A percentile compares a stretch with the other conserved stretches of the same genome.
Conservation (phyloP, 2,329 filamentous ascomycete species). For the Chaetomiaceae sp. region DNA sequence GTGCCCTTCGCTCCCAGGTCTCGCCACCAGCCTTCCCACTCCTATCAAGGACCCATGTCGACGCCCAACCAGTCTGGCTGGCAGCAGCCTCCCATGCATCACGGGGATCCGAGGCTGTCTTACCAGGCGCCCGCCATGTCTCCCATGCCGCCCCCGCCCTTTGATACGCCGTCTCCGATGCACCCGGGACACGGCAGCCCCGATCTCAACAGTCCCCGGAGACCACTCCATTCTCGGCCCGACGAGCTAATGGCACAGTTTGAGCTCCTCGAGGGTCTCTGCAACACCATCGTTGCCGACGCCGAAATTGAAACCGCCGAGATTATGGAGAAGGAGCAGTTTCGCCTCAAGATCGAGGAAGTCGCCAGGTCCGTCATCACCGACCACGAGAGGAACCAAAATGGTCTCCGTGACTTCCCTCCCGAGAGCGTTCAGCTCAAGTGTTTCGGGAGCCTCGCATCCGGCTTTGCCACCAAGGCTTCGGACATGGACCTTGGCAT, state of each 20-base stretch:
- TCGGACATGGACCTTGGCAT: slow-evolving; percentile 89
- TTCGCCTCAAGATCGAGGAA: slow-evolving; percentile 59
- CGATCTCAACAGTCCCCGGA: slow-evolving; percentile 31
- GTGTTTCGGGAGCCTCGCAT: slow-evolving; percentile 77
- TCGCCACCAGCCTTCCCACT: slow-evolving; percentile 32
- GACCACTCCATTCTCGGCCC: slow-evolving; percentile 29
- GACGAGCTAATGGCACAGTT: slow-evolving; percentile 48
- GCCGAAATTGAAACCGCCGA: slow-evolving; percentile 61
- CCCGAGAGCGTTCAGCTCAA: slow-evolving; percentile 59
- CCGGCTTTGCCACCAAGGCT: slow-evolving; percentile 80
- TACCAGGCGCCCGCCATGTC: slow-evolving; percentile 6
- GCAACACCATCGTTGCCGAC: slow-evolving; percentile 45
- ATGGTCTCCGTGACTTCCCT: slow-evolving; percentile 42
- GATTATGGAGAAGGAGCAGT: slow-evolving; percentile 64
- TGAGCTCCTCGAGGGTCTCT: slow-evolving; percentile 45
- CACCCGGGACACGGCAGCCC: slow-evolving; percentile 11
- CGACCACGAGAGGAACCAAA: slow-evolving; percentile 43
- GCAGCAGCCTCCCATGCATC: slow-evolving; percentile 23
- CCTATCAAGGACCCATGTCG: slow-evolving; percentile 29
- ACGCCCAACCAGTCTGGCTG: slow-evolving; percentile 27
- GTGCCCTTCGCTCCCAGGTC: slow-evolving; percentile 23
- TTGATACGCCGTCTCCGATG: slow-evolving; percentile 19
- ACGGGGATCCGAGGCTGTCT: slow-evolving; percentile 16
- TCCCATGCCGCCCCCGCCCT: slow-evolving; percentile 4
- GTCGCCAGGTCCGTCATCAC: slow-evolving; percentile 58